Base-by-base conservation (phyloP, 257 asterid genomes). In the Rehmannia glutinosa region DNA sequence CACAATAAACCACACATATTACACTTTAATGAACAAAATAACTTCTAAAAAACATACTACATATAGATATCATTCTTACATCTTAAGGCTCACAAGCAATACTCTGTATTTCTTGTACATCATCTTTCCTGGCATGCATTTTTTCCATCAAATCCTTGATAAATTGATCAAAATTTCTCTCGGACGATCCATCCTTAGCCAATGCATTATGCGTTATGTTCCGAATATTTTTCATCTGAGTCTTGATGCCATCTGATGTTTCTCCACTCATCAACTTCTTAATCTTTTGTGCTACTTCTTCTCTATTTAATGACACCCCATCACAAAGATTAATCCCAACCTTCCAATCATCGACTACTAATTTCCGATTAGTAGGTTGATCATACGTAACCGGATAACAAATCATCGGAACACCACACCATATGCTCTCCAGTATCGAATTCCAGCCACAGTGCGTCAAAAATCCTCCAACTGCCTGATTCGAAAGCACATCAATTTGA, bases 381-480 rank as follows among this genome's bases (percentile, higher is more conserved):
- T n/a, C n/a, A n/a, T n/a, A n/a, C n/a, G n/a, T n/a, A n/a, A n/a
- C n/a, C n/a, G n/a, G n/a, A n/a, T n/a, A n/a, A n/a, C n/a, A n/a
- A n/a, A n/a, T n/a, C n/a, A n/a, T n/a, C n/a, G n/a, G n/a, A n/a
- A n/a, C n/a, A n/a, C n/a, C n/a, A n/a, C n/a, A n/a, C n/a, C n/a
- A n/a, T n/a, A n/a, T n/a, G n/a, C n/a, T n/a, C n/a, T n/a, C n/a
- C n/a, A 35, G 72, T 75, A 3, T 36, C 0, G 83, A 81, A 30
- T 81, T 81, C 81, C 86, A 81, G 10, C 83, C 83, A 28, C 70
- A 54, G 1, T 81, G 86, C 0, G 83, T 77, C 24, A 81, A 5
- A 43, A 75, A 78, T 0, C 86, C 83, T 45, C 75, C 86, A 1
- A 80, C 17, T 0, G 80, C 81, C 0, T 75, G 86, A 30, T 79